phyloP scores from a whole-genome alignment of 2,329 filamentous ascomycete genomes.

The Hysterium pulicare region DNA sequence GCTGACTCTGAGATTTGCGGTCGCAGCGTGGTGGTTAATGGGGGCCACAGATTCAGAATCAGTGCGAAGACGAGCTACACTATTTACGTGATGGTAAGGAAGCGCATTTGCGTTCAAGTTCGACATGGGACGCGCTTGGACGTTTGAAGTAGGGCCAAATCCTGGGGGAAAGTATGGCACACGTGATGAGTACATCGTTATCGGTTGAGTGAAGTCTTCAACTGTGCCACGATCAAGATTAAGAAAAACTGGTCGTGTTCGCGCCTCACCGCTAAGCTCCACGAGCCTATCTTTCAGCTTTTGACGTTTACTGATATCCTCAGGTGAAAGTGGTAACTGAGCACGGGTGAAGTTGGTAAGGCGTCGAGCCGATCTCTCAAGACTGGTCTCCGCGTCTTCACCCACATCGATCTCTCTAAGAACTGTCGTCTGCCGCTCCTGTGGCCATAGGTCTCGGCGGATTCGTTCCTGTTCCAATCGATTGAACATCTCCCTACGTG shows the following conservation, averaged over 20 bases:
- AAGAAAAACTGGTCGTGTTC: too few relatives aligned
- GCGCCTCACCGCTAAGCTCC: constrained; percentile 23
- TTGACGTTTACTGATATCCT: constrained; percentile 8
- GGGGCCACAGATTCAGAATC: background rate
- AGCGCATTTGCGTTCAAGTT: constrained; percentile 16
- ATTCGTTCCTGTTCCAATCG: constrained; percentile 12
- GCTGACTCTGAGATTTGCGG: constrained; percentile 20
- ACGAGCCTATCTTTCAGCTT: constrained; percentile 24
- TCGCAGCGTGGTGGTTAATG: constrained; percentile 5
- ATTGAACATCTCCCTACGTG: constrained; percentile 6
- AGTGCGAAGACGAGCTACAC: constrained; percentile 3
- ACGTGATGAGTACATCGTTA: too few relatives aligned
- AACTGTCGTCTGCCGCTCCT: constrained; percentile 4
- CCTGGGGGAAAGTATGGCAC: constrained; percentile 11
- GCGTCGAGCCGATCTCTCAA: background rate
- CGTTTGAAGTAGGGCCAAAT: constrained; percentile 17
- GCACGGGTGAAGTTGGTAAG: background rate
- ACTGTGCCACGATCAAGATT: too few relatives aligned
- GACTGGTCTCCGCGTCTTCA: constrained; percentile 16
- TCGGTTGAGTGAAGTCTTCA: too few relatives aligned
- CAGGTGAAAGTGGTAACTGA: constrained; percentile 11
- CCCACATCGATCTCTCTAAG: constrained; percentile 20
- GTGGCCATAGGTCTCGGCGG: constrained; percentile 4
- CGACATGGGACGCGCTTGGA: constrained; percentile 19
- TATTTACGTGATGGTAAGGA: constrained; percentile 8